Evolutionary conservation across 2,329 filamentous ascomycete species (phyloP).

Genomic region (Paraconiothyrium brasiliense): DNA sequence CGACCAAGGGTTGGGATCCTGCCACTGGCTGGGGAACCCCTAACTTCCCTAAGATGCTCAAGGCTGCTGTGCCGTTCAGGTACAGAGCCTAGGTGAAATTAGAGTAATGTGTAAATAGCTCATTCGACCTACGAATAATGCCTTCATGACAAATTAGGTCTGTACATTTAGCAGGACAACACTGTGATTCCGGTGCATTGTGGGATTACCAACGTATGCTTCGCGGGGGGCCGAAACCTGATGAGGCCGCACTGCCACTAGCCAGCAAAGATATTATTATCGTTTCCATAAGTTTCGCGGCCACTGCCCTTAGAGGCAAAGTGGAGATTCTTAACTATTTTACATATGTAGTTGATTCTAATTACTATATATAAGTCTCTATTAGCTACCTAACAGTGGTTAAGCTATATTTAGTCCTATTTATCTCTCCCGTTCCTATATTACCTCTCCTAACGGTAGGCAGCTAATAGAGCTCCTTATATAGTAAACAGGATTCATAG

Average conservation of each 20-base stretch:
- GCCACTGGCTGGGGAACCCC: conserved; percentile 45
- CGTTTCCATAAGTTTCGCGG: not conserved
- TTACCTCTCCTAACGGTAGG: no score
- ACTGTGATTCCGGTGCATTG: not conserved
- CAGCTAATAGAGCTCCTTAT: no score
- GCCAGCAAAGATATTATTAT: not conserved
- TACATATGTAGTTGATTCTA: no score
- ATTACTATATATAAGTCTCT: no score
- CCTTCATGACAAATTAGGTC: not conserved
- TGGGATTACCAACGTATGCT: not conserved
- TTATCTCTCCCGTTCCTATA: no score
- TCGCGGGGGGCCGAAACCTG: not conserved
- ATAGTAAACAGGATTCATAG: no score
- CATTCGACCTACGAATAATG: not conserved
- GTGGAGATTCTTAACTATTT: no score
- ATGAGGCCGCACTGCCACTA: not conserved
- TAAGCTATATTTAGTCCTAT: no score
- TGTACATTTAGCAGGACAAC: not conserved
- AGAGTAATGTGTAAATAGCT: not conserved
- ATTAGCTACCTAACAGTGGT: no score
- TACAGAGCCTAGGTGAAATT: conserved; percentile 28
- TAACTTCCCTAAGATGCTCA: conserved; percentile 40
- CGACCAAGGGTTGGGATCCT: conserved; percentile 47
- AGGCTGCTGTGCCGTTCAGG: conserved; percentile 35
- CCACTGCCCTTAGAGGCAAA: no score